Evolutionary conservation across 768 basidiomycete genomes (phyloP), one percentile per base, ranked within the genome.

Genomic region (Mycena polygramma): DNA sequence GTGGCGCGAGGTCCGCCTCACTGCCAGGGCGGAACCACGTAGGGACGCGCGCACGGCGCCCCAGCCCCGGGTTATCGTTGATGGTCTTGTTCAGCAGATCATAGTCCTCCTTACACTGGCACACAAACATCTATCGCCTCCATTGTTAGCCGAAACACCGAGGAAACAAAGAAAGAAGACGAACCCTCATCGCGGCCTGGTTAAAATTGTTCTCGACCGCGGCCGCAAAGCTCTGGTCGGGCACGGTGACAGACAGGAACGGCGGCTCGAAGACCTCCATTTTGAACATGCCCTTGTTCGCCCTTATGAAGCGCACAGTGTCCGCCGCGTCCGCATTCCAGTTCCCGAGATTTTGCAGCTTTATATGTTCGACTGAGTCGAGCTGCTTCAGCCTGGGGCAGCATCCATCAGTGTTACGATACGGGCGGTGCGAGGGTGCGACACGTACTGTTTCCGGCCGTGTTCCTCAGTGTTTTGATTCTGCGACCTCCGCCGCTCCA

Each of bases 241-340:
- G 89, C 17, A 97, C 87, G 22, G 82, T 90, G 49, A 95, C 81
- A 15, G 88, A 88, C 67, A 99, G 85, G 73, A 90, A 83, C 0
- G 96, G 90, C 19, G 98, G 97, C 79, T 96, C 94, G 68, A 93
- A 90, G n/a, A 98, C 90, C 63, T 91, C 86, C 87, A 90, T 91
- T 77, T 87, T 89, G 83, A 99, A 96, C 66, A 82, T 81, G 70
- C 86, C 73, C 55, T 82, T 84, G 75, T 96, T 90, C 15, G 83
- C 75, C 17, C 94, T 87, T 54, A 97, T 83, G 94, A 95, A 97
- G 4, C 84, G 66, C 3, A 95, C 90, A 2, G 90, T 90, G 4
- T 88, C 88, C 41, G 87, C 88, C 45, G 88, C 87, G 53, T 92
- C 89, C 0, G 65, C 76, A 74, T 96, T 92, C 84, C 86, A 87